phyloP scores from a whole-genome alignment of 1,139 yeast genomes.

The Kodamaea fungicola region DNA sequence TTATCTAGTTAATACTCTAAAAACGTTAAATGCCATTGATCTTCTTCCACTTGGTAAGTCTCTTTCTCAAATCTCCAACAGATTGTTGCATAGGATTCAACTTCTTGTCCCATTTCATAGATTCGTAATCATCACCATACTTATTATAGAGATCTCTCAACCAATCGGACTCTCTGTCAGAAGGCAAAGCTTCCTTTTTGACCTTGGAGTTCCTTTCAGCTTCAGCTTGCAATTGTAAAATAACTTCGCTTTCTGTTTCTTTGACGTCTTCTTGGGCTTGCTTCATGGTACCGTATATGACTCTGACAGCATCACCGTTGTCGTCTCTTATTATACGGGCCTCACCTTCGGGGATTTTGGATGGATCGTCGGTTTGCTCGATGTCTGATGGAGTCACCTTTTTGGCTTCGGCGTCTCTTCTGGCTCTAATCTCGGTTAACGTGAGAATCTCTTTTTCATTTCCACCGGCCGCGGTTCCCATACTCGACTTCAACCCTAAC shows the following conservation, averaged over 20 bases:
- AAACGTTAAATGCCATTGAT: slow-evolving; percentile 17
- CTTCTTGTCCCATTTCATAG: slow-evolving; percentile 90
- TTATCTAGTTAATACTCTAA: not conserved
- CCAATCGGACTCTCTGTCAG: slow-evolving; percentile 78
- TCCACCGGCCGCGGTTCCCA: slow-evolving; percentile 70
- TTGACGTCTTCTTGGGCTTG: slow-evolving; percentile 20
- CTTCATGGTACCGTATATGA: slow-evolving; percentile 67
- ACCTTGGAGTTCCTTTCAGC: slow-evolving; percentile 50
- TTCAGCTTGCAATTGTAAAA: slow-evolving; percentile 64
- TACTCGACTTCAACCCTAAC: slow-evolving; percentile 67
- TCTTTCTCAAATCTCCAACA: slow-evolving; percentile 75
- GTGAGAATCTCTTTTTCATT: slow-evolving; percentile 49
- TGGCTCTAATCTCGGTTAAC: slow-evolving; percentile 27
- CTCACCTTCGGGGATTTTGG: slow-evolving; percentile 69
- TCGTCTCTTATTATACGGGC: slow-evolving; percentile 78
- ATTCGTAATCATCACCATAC: slow-evolving; percentile 83
- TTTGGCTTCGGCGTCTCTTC: slow-evolving; percentile 23
- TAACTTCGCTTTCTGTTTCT: slow-evolving; percentile 43
- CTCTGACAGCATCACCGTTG: slow-evolving; percentile 63
- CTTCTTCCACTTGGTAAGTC: slow-evolving; percentile 66
- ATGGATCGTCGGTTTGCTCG: slow-evolving; percentile 48
- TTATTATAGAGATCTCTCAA: slow-evolving; percentile 59
- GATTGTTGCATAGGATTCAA: slow-evolving; percentile 80
- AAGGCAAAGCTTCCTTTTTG: slow-evolving; percentile 52
- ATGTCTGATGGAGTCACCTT: slow-evolving; percentile 35